A percentile compares a stretch with the other conserved stretches of the same genome.
phyloP scores from a whole-genome alignment of 2,329 filamentous ascomycete species.

The Neofusicoccum parvum region DNA sequence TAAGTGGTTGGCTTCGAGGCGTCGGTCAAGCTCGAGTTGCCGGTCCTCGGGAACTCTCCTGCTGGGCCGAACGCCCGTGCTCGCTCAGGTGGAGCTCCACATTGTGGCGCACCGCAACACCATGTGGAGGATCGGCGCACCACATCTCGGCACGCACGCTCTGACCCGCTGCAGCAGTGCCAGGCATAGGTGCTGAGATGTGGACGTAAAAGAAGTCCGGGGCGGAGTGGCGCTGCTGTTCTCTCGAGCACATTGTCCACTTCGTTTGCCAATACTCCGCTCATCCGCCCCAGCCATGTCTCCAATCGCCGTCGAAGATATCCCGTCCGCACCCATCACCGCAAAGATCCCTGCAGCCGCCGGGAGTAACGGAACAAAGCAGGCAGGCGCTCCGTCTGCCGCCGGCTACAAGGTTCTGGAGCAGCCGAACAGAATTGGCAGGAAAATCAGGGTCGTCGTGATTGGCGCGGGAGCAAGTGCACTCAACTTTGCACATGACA shows the following conservation, averaged over 20 bases:
- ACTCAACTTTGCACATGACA: slow-evolving; percentile 40
- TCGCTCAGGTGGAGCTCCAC: background rate
- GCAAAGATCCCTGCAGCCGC: background rate
- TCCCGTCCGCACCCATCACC: background rate
- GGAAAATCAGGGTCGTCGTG: slow-evolving; percentile 26
- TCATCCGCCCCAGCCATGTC: background rate
- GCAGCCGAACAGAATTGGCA: background rate
- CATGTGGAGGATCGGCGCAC: background rate
- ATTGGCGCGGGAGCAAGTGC: slow-evolving; percentile 40
- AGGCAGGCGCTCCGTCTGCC: background rate
- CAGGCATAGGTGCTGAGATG: background rate
- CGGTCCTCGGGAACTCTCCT: background rate
- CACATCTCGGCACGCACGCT: background rate
- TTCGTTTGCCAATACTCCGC: background rate
- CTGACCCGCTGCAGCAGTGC: background rate
- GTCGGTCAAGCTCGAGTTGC: background rate
- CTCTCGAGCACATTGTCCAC: background rate
- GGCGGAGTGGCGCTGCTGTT: background rate
- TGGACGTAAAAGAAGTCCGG: background rate
- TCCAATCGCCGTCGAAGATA: background rate
- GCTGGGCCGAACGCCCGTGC: too few relatives aligned
- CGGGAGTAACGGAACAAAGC: too few relatives aligned
- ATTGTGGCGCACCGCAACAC: background rate
- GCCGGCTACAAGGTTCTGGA: background rate
- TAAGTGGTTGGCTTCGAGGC: background rate